A percentile compares a stretch with the other conserved stretches of the same genome.
phyloP scores from a whole-genome alignment of 305 asterid species.

The Fraxinus latifolia region DNA sequence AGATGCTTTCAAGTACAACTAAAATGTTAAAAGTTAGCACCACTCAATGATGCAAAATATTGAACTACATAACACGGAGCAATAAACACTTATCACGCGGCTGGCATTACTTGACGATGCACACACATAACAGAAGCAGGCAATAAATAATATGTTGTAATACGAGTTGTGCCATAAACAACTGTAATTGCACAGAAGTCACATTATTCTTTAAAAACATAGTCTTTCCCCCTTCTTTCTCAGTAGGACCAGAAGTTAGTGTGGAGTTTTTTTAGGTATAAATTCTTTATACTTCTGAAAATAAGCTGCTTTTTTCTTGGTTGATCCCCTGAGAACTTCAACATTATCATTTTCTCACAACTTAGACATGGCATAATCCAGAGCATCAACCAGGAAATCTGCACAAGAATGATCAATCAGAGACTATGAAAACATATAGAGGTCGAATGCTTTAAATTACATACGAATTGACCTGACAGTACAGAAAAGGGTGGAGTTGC shows the following conservation, averaged over 20 bases:
- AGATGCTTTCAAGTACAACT: neutral
- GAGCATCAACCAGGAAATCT: slow-evolving; percentile 87
- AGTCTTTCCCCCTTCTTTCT: neutral
- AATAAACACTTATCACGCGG: neutral
- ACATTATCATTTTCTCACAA: slow-evolving; percentile 38
- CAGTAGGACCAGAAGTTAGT: neutral
- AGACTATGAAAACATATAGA: neutral
- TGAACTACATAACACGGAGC: neutral
- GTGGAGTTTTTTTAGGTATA: neutral
- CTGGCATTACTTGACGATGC: neutral
- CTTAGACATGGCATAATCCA: slow-evolving; percentile 74
- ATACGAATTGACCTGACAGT: neutral
- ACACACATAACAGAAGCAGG: neutral
- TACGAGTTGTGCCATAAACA: neutral
- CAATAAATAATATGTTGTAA: neutral
- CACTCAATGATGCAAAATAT: neutral
- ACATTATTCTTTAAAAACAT: neutral
- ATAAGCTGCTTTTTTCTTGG: neutral
- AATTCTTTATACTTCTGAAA: neutral
- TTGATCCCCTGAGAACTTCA: slow-evolving; percentile 4
- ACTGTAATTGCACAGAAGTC: neutral
- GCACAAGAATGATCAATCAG: slow-evolving; percentile 24
- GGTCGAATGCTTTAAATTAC: neutral
- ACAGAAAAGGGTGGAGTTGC: neutral
- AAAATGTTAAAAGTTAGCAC: neutral